Base-by-base conservation (phyloP, 352 stramenopile species). In the Pythium brachiatum region DNA sequence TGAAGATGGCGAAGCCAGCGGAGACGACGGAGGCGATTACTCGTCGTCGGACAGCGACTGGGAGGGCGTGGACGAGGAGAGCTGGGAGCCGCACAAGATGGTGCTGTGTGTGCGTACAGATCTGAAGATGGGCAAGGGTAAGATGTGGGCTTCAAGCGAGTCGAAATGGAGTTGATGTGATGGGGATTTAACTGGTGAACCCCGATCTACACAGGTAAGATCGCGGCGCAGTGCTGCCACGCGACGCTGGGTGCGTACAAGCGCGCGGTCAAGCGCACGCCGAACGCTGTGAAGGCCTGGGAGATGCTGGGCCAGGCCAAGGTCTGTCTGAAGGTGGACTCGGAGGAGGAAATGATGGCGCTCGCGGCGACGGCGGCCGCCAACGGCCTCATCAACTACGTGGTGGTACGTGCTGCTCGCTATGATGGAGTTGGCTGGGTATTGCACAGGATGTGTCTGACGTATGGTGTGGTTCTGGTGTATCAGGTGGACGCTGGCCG, bases 61-160 rank as follows among this genome's bases (percentile, higher is more conserved):
- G 73, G 79, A 91, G 39, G 86, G 73, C 62, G 72, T 74, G 41
- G 83, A 94, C 52, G 75, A 75, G 7, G 62, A 69, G 34, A 78
- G 53, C 60, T 92, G 72, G 76, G 57, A 79, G 60, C 84, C 84
- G 21, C 86, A 95, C 76, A 97, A 96, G 66, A 98, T 98, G 92
- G 89, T 99, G 53, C 81, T 99, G 20, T 96, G 90, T 60, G 96
- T 98, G 66, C 96, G 97, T 65, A 96, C 87, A 32, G 86, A 97
- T 74, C 76, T 99, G 43, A 95, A 92, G 69, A 99, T 99, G 96
- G 91, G 92, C 68, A 98, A 98, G 80, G 96, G 95, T 88, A 23
- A 18, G 46, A 31, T 53, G n/a, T n/a, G n/a, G n/a, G n/a, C n/a
- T n/a, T n/a, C n/a, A n/a, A n/a, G n/a, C n/a, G n/a, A n/a, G n/a